Conservation (phyloP, 2,329 filamentous ascomycete genomes). For the Paecilomyces sp. region DNA sequence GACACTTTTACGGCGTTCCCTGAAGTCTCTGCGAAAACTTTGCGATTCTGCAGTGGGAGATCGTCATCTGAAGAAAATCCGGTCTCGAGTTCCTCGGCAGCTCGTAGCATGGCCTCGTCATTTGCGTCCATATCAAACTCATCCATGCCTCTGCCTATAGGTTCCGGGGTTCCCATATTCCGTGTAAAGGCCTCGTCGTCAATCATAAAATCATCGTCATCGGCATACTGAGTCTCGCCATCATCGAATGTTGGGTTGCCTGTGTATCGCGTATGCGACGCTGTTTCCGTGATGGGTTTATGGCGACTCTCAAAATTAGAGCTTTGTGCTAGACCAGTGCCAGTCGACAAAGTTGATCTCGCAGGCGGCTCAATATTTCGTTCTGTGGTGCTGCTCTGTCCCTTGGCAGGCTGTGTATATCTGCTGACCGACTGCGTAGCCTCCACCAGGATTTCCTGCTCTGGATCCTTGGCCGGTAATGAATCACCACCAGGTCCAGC, state of each 20-base stretch:
- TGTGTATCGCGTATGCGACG: not conserved
- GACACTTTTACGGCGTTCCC: conserved; percentile 28
- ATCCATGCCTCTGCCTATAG: conserved; percentile 17
- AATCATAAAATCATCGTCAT: conserved; percentile 15
- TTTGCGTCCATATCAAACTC: conserved; percentile 38
- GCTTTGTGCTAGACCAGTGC: not conserved
- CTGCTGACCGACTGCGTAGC: conserved; percentile 7
- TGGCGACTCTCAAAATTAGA: not conserved
- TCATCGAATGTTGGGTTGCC: not conserved
- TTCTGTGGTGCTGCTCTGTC: not conserved
- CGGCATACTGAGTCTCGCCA: conserved; percentile 2
- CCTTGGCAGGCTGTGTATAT: not conserved
- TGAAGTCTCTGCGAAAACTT: conserved; percentile 35
- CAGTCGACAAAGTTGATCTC: not conserved
- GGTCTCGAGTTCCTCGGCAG: conserved; percentile 29
- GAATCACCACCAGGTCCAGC: conserved; percentile 1
- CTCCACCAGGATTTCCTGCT: conserved; percentile 8
- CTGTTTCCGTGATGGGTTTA: not conserved
- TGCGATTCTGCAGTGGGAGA: conserved; percentile 16
- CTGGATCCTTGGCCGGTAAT: not conserved
- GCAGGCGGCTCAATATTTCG: not conserved
- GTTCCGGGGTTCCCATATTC: conserved; percentile 34
- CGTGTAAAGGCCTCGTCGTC: conserved; percentile 24
- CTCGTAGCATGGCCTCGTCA: conserved; percentile 41
- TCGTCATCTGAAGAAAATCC: conserved; percentile 10